These are phyloP conservation scores for Crotalaria pallida DNA, from an alignment of 306 rosid genomes.

Conservation along the genomic window DNA sequence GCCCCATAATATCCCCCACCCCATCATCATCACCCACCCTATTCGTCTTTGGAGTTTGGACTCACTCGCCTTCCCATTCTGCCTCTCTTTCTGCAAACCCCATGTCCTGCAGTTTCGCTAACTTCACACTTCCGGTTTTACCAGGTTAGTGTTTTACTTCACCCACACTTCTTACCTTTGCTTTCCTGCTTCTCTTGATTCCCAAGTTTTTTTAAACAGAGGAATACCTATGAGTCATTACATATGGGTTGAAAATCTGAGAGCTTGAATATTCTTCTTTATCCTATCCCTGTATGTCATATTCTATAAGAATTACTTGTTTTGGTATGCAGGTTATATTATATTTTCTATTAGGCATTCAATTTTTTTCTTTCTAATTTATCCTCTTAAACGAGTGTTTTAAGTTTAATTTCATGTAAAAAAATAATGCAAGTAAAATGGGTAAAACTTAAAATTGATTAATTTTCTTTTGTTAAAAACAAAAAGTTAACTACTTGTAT, in stretches of 20 bases:
- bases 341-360: too few species aligned
- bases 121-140: slow-evolving; percentile 4
- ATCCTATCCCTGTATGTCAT: too few species aligned
- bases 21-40: neutral
- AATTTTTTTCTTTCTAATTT: too few species aligned
- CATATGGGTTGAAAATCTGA: neutral
- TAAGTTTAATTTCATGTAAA: too few species aligned
- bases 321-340: too few species aligned
- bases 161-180: neutral
- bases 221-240: neutral
- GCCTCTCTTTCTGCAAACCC: neutral
- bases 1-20: neutral
- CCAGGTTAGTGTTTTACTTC: slow-evolving; percentile 19
- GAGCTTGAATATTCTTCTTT: too few species aligned
- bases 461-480: too few species aligned
- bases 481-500: too few species aligned
- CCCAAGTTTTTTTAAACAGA: neutral
- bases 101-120: slow-evolving; percentile 14
- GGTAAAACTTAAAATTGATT: too few species aligned
- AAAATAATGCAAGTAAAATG: too few species aligned
- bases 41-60: neutral
- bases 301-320: too few species aligned
- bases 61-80: neutral
- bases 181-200: neutral
- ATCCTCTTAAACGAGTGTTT: too few species aligned